Percentiles rank a stretch among this genome's conserved stretches.
These are phyloP conservation scores for Alternaria sp. DNA, from an alignment of 2,329 filamentous ascomycete genomes.

Conservation along the genomic window DNA sequence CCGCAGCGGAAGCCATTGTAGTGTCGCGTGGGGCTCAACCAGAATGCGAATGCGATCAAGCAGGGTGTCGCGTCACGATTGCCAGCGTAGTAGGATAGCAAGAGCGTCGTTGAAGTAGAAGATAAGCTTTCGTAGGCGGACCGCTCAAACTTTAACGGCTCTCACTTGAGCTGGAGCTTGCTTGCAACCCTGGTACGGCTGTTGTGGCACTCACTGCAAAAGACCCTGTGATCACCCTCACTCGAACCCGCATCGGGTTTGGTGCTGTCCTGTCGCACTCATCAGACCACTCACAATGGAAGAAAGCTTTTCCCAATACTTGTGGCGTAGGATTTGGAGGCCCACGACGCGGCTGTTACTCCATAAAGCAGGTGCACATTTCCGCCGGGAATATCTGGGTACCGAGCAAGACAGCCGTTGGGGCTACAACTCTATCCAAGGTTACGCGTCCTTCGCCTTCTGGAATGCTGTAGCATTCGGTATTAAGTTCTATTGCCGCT, in stretches of 20 bases:
- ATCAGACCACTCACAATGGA: slow-evolving; percentile 6
- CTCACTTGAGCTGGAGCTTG: not conserved
- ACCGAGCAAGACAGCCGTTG: not conserved
- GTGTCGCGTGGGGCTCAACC: not conserved
- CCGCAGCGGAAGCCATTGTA: slow-evolving; percentile 20
- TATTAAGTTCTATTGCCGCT: not conserved
- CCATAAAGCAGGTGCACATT: slow-evolving; percentile 6
- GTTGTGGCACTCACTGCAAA: slow-evolving; percentile 1
- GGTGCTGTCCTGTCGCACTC: not conserved
- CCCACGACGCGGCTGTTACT: slow-evolving; percentile 2
- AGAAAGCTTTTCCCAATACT: not conserved
- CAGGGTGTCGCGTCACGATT: not conserved
- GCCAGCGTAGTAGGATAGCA: not conserved
- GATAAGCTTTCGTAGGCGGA: not conserved
- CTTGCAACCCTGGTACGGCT: not conserved
- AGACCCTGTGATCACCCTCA: slow-evolving; percentile 13
- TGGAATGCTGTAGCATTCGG: not conserved
- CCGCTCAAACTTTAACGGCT: not conserved
- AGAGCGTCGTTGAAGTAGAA: not conserved
- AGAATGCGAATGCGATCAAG: not conserved
- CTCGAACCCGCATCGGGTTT: slow-evolving; percentile 1
- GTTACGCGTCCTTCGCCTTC: not conserved
- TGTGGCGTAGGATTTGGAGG: not conserved
- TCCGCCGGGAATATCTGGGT: not conserved
- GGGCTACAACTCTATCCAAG: not conserved